Conservation (phyloP, 257 asterid genomes). For the Schizonepeta tenuifolia region DNA sequence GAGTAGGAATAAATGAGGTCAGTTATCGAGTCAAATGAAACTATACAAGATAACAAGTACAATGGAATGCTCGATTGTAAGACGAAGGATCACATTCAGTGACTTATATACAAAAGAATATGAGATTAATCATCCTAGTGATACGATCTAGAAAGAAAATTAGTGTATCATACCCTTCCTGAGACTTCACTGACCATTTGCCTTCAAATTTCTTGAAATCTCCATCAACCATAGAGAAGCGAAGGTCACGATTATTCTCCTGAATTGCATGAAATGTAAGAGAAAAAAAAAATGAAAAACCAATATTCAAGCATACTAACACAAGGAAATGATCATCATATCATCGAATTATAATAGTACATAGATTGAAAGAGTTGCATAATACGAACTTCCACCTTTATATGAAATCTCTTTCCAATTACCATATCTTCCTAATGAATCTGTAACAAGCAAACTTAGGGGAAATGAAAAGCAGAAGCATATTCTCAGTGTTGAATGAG, state of each 20-base stretch:
- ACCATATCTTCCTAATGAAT: constrained; percentile 21
- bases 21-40: neutral
- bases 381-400: neutral
- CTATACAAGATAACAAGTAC: neutral
- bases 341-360: neutral
- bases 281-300: neutral
- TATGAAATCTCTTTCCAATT: constrained; percentile 1
- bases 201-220: constrained; percentile 99
- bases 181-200: constrained; percentile 82
- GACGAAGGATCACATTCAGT: neutral
- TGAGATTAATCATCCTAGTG: neutral
- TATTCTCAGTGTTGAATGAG: neutral
- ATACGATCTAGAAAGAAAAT: neutral
- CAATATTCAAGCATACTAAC: neutral
- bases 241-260: constrained; percentile 77
- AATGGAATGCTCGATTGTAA: neutral
- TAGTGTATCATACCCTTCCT: constrained; percentile 52
- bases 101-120: neutral
- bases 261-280: constrained; percentile 29
- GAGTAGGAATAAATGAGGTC: neutral
- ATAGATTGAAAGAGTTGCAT: neutral
- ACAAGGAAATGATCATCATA: neutral
- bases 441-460: constrained; percentile 1
- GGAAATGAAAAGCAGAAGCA: constrained; percentile 2
- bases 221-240: constrained; percentile 93